These are phyloP conservation scores for Aquilaria yunnanensis DNA, from an alignment of 345 rosid genomes.

Conservation along the genomic window DNA sequence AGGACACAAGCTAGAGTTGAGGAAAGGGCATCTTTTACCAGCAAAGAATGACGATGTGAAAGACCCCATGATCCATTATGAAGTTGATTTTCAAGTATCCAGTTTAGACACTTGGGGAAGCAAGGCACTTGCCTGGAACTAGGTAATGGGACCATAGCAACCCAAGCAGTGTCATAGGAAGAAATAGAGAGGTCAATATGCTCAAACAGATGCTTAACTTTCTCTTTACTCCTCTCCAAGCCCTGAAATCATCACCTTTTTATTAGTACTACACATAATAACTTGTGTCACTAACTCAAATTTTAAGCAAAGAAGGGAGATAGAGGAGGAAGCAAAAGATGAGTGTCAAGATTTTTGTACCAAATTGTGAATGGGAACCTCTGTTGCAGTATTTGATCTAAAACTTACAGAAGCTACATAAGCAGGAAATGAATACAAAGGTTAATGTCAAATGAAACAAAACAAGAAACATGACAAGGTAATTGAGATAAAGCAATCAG, in stretches of 20 bases:
- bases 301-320: constrained; percentile 3
- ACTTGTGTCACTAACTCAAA: too few species aligned
- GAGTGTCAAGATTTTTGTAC: constrained; percentile 22
- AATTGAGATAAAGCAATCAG: too few species aligned
- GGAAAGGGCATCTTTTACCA: constrained; percentile 53
- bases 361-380: constrained; percentile 22
- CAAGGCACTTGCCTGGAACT: constrained; percentile 38
- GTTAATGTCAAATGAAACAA: neutral
- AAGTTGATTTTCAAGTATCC: constrained; percentile 76
- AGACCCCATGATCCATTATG: constrained; percentile 87
- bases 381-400: constrained; percentile 22
- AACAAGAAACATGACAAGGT: constrained; percentile 4
- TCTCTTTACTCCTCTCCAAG: constrained; percentile 41
- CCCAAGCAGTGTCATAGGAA: constrained; percentile 89
- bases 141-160: constrained; percentile 79
- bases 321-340: neutral
- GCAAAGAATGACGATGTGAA: constrained; percentile 29
- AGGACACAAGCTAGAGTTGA: constrained; percentile 80
- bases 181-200: constrained; percentile 62
- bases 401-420: constrained; percentile 23
- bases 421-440: constrained; percentile 12
- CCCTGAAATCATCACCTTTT: constrained; percentile 20
- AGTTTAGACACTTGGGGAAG: constrained; percentile 62
- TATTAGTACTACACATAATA: neutral
- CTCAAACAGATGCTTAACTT: constrained; percentile 51